Evolutionary conservation across 148 eudicot species (phyloP).

Genomic region (Camellia granthamiana): DNA sequence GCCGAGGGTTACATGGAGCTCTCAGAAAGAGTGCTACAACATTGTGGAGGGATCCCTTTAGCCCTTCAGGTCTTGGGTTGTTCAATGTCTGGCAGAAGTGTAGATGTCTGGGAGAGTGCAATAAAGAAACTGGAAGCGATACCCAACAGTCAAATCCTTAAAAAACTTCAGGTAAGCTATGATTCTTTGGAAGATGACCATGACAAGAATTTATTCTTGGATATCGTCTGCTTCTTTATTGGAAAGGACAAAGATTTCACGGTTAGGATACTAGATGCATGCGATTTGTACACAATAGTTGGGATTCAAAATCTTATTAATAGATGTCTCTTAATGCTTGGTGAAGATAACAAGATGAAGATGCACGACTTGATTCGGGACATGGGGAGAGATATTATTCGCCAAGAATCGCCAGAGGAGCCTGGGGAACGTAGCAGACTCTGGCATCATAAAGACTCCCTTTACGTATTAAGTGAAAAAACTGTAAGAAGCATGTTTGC

Average conservation of each 20-base stretch:
- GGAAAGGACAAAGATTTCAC: slow-evolving; percentile 16
- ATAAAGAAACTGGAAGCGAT: slow-evolving; percentile 15
- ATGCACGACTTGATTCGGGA: slow-evolving; percentile 13
- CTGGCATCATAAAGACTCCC: slow-evolving; percentile 9
- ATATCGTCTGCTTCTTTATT: slow-evolving; percentile 22
- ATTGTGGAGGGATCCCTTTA: slow-evolving; percentile 18
- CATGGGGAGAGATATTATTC: slow-evolving; percentile 17
- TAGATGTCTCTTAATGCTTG: slow-evolving; percentile 6
- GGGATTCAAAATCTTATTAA: slow-evolving; percentile 15
- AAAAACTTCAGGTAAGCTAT: slow-evolving; percentile 14
- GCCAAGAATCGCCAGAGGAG: slow-evolving; percentile 11
- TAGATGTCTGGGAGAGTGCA: slow-evolving; percentile 20
- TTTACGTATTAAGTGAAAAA: not conserved
- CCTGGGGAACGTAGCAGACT: slow-evolving; percentile 13
- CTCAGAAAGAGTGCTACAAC: not conserved
- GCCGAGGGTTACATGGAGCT: slow-evolving; percentile 11
- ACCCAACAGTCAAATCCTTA: slow-evolving; percentile 4
- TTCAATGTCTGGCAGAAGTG: slow-evolving; percentile 11
- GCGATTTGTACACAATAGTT: slow-evolving; percentile 5
- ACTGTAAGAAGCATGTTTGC: not conserved
- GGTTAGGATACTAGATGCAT: slow-evolving; percentile 10
- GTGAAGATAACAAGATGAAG: slow-evolving; percentile 2
- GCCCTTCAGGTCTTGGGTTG: slow-evolving; percentile 26
- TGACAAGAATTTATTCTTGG: slow-evolving; percentile 22
- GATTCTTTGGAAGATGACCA: slow-evolving; percentile 24